Conservation (phyloP, 441 rosid species). For the Euphorbia corollata region DNA sequence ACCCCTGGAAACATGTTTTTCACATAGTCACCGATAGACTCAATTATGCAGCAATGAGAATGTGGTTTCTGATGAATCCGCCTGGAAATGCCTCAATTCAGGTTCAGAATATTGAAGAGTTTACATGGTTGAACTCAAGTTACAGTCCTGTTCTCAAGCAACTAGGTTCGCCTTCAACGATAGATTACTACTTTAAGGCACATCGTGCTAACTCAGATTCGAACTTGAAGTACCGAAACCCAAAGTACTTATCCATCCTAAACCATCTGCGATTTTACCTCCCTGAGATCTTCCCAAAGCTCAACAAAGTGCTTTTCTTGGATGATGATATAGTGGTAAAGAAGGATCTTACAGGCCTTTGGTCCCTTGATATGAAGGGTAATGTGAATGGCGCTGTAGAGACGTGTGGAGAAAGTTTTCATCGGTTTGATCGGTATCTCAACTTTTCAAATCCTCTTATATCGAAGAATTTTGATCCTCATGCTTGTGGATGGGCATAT, state of each 20-base stretch:
- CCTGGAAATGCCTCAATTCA: constrained; percentile 51
- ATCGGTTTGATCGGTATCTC: constrained; percentile 91
- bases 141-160: constrained; percentile 96
- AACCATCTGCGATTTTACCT: constrained; percentile 96
- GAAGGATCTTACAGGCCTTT: constrained; percentile 77
- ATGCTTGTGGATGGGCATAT: constrained; percentile 80
- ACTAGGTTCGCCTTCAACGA: constrained; percentile 74
- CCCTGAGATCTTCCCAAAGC: constrained; percentile 91
- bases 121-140: constrained; percentile 83
- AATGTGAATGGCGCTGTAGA: constrained; percentile 95
- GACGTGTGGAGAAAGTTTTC: constrained; percentile 94
- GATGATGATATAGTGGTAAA: constrained; percentile 93
- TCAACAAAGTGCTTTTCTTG: constrained; percentile 75
- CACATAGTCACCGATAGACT: constrained; percentile 66
- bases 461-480: constrained; percentile 55
- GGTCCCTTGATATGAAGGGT: constrained; percentile 87
- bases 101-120: constrained; percentile 68
- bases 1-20: constrained; percentile 53
- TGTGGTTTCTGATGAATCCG: constrained; percentile 65
- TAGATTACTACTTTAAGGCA: constrained; percentile 85
- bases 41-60: constrained; percentile 68
- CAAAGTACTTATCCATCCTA: constrained; percentile 85
- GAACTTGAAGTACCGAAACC: constrained; percentile 87
- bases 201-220: constrained; percentile 66
- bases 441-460: constrained; percentile 81